Conservation (phyloP, 805 yeast genomes). For the Wickerhamiella hasegawae region DNA sequence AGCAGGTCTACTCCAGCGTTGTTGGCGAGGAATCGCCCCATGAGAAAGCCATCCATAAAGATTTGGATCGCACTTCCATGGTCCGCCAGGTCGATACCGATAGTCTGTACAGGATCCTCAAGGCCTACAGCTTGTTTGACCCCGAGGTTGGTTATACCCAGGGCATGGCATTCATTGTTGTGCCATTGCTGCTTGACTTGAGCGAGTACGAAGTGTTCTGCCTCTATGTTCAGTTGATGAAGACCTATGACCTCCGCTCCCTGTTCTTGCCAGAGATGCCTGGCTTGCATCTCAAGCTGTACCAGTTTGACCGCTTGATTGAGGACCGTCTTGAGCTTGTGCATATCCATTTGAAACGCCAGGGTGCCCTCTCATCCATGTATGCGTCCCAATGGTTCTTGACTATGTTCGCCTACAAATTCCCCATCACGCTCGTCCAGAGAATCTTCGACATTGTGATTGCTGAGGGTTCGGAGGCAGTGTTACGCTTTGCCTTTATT, state of each 20-base stretch:
- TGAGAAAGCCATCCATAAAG: constrained; percentile 66
- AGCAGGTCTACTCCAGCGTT: constrained; percentile 39
- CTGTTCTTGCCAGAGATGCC: constrained; percentile 84
- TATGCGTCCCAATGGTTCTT: constrained; percentile 97
- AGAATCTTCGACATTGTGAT: constrained; percentile 78
- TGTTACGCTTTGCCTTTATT: constrained; percentile 70
- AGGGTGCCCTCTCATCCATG: constrained; percentile 86
- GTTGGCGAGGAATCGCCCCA: constrained; percentile 38
- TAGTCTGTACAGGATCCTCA: constrained; percentile 57
- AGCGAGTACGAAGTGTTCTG: constrained; percentile 75
- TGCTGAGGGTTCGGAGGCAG: constrained; percentile 80
- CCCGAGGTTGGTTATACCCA: constrained; percentile 95
- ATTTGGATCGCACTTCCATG: constrained; percentile 72
- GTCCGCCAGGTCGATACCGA: constrained; percentile 40
- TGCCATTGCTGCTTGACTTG: constrained; percentile 71
- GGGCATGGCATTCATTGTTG: constrained; percentile 89
- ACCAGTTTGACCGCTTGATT: constrained; percentile 77
- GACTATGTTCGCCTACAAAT: constrained; percentile 86
- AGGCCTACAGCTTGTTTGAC: constrained; percentile 73
- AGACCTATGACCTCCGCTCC: constrained; percentile 62
- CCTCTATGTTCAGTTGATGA: constrained; percentile 66
- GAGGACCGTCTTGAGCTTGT: constrained; percentile 64
- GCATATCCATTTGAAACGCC: constrained; percentile 59
- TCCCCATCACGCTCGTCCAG: constrained; percentile 76
- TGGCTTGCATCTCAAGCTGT: constrained; percentile 68